Conservation (phyloP, 2,329 filamentous ascomycete genomes). For the Apiospora kogelbergensis region DNA sequence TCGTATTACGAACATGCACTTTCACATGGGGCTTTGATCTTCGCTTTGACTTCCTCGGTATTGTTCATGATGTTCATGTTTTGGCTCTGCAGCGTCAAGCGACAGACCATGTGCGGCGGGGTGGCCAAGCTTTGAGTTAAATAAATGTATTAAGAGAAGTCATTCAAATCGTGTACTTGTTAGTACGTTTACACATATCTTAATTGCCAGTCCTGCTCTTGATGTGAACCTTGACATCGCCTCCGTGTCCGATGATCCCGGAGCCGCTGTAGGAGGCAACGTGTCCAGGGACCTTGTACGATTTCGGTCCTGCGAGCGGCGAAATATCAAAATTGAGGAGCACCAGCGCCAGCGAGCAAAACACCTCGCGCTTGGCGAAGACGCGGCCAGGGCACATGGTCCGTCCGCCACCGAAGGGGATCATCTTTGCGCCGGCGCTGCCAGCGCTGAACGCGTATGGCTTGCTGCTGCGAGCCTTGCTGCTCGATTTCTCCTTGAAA, state of each 20-base stretch:
- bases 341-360: slow-evolving; percentile 22
- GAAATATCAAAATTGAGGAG: slow-evolving; percentile 21
- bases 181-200: too few species aligned
- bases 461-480: background rate
- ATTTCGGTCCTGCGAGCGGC: background rate
- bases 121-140: too few species aligned
- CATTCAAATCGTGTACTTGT: too few species aligned
- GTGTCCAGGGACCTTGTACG: background rate
- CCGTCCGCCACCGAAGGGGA: slow-evolving; percentile 26
- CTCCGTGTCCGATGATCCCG: background rate
- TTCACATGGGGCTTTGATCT: too few species aligned
- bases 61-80: too few species aligned
- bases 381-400: slow-evolving; percentile 28
- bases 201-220: background rate
- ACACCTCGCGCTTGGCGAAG: slow-evolving; percentile 28
- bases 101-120: too few species aligned
- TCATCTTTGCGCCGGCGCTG: background rate
- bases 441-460: background rate
- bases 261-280: background rate
- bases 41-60: too few species aligned
- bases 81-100: too few species aligned
- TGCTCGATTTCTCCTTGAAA: background rate
- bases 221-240: background rate
- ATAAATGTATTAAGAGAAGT: too few species aligned
- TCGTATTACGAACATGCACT: too few species aligned